Evolutionary conservation across 2,329 filamentous ascomycete genomes (phyloP).

Genomic region (Fusarium aywerte): DNA sequence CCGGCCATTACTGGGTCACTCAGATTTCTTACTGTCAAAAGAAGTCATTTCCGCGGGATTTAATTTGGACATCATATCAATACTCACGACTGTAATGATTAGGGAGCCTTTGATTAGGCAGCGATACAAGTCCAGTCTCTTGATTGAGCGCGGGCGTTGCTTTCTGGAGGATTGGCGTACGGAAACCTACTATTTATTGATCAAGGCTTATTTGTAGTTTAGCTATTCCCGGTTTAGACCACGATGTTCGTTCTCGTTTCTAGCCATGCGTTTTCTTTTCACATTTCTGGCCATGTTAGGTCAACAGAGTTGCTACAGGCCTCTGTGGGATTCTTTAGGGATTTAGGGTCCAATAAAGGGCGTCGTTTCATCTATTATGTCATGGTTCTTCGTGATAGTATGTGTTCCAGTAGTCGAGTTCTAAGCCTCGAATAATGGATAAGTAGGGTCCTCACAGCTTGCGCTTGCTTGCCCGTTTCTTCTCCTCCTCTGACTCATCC

Average conservation of each 20-base stretch:
- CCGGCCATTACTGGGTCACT: slow-evolving; percentile 39
- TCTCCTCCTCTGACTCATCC: slow-evolving; percentile 63
- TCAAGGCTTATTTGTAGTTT: slow-evolving; percentile 44
- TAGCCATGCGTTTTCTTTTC: slow-evolving; percentile 30
- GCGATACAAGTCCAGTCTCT: slow-evolving; percentile 31
- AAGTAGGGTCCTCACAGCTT: slow-evolving; percentile 60
- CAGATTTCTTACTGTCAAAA: slow-evolving; percentile 16
- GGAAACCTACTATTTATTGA: slow-evolving; percentile 42
- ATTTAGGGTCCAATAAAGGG: slow-evolving; percentile 34
- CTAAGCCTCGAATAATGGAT: background rate
- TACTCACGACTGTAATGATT: slow-evolving; percentile 49
- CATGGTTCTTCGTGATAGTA: slow-evolving; percentile 46
- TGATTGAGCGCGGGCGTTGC: slow-evolving; percentile 25
- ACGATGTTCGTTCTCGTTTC: slow-evolving; percentile 30
- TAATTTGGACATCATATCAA: slow-evolving; percentile 30
- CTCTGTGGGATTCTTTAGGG: slow-evolving; percentile 33
- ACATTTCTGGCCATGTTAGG: slow-evolving; percentile 25
- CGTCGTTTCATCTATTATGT: slow-evolving; percentile 46
- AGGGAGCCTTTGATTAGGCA: slow-evolving; percentile 37
- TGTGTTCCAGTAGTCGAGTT: slow-evolving; percentile 5
- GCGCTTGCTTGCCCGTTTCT: slow-evolving; percentile 63
- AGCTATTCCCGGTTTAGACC: slow-evolving; percentile 32
- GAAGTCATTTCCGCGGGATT: slow-evolving; percentile 32
- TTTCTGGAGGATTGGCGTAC: slow-evolving; percentile 42
- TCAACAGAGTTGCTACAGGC: slow-evolving; percentile 14